A percentile compares a stretch with the other conserved stretches of the same genome.
Conservation (phyloP, 1,284 basidiomycete species). For the Phellinidium pouzarii region DNA sequence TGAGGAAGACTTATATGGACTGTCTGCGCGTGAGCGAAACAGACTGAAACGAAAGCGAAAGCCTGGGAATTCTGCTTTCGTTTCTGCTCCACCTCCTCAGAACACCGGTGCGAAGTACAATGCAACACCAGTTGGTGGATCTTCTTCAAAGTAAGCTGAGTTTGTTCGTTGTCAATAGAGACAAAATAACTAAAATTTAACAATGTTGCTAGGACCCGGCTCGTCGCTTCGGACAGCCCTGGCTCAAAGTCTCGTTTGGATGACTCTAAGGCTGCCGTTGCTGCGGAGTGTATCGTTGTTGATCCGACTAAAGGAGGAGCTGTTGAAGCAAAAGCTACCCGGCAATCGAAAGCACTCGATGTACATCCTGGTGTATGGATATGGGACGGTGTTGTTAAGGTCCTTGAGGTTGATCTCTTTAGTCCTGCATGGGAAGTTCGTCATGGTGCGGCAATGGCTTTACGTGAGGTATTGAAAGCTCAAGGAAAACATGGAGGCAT, state of each 20-base stretch:
- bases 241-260: constrained; percentile 41
- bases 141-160: constrained; percentile 48
- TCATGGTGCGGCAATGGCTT: constrained; percentile 89
- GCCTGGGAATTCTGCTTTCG: constrained; percentile 73
- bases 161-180: not conserved
- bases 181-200: constrained; percentile 19
- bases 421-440: constrained; percentile 90
- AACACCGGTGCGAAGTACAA: constrained; percentile 49
- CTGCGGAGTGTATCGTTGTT: constrained; percentile 59
- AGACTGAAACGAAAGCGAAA: constrained; percentile 89
- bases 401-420: constrained; percentile 83
- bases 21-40: constrained; percentile 86
- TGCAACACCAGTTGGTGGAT: constrained; percentile 43
- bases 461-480: constrained; percentile 83
- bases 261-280: constrained; percentile 42
- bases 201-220: constrained; percentile 46
- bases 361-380: constrained; percentile 76
- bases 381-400: constrained; percentile 80
- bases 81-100: constrained; percentile 59
- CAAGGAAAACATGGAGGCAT: constrained; percentile 84
- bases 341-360: constrained; percentile 67
- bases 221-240: constrained; percentile 51
- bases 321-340: constrained; percentile 65
- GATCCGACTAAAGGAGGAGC: constrained; percentile 79
- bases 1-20: constrained; percentile 40